A percentile compares a stretch with the other conserved stretches of the same genome.
Conservation (phyloP, 768 basidiomycete species). For the Pisolithus tinctorius region DNA sequence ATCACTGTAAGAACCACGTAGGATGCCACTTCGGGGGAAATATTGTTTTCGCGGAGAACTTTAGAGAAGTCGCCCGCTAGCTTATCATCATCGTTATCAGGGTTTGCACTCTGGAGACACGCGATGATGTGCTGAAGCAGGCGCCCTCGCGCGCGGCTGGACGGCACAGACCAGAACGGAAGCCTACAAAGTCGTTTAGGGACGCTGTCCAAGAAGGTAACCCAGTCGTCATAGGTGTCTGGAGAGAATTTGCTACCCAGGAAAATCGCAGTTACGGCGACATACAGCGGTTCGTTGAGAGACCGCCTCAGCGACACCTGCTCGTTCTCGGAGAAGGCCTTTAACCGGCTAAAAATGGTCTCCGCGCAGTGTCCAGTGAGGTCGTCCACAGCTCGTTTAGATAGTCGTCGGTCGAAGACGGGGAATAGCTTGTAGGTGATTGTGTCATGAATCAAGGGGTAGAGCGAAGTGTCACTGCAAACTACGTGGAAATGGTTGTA, state of each 20-base stretch:
- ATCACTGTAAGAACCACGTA: conserved; percentile 16
- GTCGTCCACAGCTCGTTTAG: conserved; percentile 7
- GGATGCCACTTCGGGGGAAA: conserved; percentile 14
- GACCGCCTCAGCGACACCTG: conserved; percentile 11
- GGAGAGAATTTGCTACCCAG: conserved; percentile 15
- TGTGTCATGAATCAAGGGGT: conserved; percentile 6
- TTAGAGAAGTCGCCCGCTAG: conserved; percentile 13
- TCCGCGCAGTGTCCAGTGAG: conserved; percentile 10
- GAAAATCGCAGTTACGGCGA: conserved; percentile 11
- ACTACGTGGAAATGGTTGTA: conserved; percentile 9
- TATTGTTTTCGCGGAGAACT: conserved; percentile 11
- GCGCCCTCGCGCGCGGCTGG: conserved; percentile 9
- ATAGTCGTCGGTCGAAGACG: conserved; percentile 14
- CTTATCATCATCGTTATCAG: conserved; percentile 1
- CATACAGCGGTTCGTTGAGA: conserved; percentile 13
- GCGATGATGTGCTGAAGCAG: conserved; percentile 4
- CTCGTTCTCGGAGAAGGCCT: not conserved
- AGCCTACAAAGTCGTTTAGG: conserved; percentile 13
- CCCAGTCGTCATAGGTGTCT: conserved; percentile 17
- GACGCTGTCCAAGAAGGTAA: conserved; percentile 12
- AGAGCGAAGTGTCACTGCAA: conserved; percentile 8
- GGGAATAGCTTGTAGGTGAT: conserved; percentile 16
- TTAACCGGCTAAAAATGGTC: conserved; percentile 9
- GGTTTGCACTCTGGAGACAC: conserved; percentile 10
- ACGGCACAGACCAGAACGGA: conserved; percentile 10